Evolutionary conservation across 164 flowering plant species (phyloP), one percentile per base, ranked within the genome.

Genomic region (Piper betle): DNA sequence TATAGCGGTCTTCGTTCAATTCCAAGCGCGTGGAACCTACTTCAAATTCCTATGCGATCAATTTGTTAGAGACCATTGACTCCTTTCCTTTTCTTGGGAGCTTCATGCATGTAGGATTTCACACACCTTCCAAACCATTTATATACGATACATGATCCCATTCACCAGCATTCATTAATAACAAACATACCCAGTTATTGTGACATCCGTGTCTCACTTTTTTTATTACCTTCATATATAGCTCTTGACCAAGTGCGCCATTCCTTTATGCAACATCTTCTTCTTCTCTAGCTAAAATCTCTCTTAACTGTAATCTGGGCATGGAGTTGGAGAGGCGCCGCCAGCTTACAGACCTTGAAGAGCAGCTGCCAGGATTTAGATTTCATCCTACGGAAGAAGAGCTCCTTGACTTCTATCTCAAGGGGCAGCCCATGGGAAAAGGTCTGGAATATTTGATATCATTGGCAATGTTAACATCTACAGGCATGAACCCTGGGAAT

Each of bases 301-400:
- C 55, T 53, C 19, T 53, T 6, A 2, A 6, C 9, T 11, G 18
- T 13, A 18, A 20, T 55, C 37, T 18, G 5, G 2, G 9, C 20
- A 7, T 15, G 39, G 54, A 40, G 59, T 54, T 66, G 64, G 69
- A 66, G 15, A 65, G 53, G 12, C 39, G 48, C 15, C 43, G n/a
- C n/a, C n/a, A 38, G n/a, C 25, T 61, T 42, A 18, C 73, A 1
- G 79, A 80, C n/a, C n/a, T n/a, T n/a, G n/a, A n/a, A 59, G 57
- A 81, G 1, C 78, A 78, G 3, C 80, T 91, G 33, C 98, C 98
- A 0, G 98, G 96, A 0, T 92, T 92, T 58, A 66, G 98, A 40
- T 91, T 91, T 64, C 96, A 91, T 57, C 98, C 98, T 0, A 92
- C 98, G 0, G 98, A 92, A 60, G 95, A 92, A 65, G 98, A 92